phyloP scores from a whole-genome alignment of 2,329 filamentous ascomycete genomes.

The Penicillium sp. region DNA sequence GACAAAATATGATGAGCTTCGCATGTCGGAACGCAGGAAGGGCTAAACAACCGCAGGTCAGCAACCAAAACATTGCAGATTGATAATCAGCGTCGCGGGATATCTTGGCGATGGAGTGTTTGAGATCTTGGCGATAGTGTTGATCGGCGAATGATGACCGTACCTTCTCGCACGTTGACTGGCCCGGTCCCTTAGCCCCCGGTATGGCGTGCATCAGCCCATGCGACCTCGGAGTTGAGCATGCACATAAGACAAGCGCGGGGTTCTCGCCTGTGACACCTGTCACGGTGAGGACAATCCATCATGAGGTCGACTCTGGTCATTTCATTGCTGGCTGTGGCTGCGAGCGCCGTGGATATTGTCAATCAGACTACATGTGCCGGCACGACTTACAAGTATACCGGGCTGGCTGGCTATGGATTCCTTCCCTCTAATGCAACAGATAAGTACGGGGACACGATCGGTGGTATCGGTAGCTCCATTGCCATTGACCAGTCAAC shows the following conservation, averaged over 20 bases:
- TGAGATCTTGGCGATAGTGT: slow-evolving; percentile 6
- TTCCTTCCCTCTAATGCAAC: slow-evolving; percentile 52
- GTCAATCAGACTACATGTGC: slow-evolving; percentile 54
- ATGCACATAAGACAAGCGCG: background rate
- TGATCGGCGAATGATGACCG: slow-evolving; percentile 12
- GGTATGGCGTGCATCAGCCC: background rate
- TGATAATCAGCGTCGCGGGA: slow-evolving; percentile 5
- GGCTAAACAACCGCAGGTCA: slow-evolving; percentile 4
- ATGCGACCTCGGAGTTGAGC: background rate
- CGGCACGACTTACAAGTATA: slow-evolving; percentile 59
- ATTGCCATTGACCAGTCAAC: slow-evolving; percentile 57
- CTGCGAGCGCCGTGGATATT: slow-evolving; percentile 19
- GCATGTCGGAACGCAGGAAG: background rate
- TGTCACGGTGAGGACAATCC: background rate
- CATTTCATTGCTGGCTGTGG: slow-evolving; percentile 13
- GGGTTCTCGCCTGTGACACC: background rate
- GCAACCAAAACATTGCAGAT: slow-evolving; percentile 1
- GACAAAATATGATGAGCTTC: too few species aligned
- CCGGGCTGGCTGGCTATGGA: slow-evolving; percentile 63
- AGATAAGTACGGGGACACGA: slow-evolving; percentile 65
- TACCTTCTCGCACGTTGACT: slow-evolving; percentile 7
- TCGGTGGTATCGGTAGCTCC: slow-evolving; percentile 62
- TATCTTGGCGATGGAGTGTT: slow-evolving; percentile 6
- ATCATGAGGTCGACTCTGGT: slow-evolving; percentile 22
- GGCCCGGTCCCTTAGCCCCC: background rate